Evolutionary conservation across 768 basidiomycete species (phyloP), one percentile per base, ranked within the genome.

Genomic region (Boletus rex-veris): DNA sequence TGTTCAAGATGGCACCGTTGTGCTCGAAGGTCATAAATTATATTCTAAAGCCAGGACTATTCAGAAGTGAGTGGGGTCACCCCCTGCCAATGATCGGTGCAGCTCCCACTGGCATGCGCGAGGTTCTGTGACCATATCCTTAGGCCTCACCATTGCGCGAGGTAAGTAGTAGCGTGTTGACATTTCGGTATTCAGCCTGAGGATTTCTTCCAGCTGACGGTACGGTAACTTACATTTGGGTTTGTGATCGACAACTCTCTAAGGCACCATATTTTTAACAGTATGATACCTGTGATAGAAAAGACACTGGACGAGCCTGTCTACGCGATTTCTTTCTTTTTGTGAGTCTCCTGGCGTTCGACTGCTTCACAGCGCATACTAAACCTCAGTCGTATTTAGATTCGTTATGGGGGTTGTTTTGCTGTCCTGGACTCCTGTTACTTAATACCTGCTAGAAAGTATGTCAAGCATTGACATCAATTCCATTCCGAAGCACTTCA

Each of bases 321-420:
- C n/a, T n/a, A n/a, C n/a, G n/a, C n/a, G n/a, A n/a, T n/a, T n/a
- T 53, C 4, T 53, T 42, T 48, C 8, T 53, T 16, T 8, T 53
- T 15, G 52, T 53, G 33, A 16, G 52, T 43, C 8, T 26, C 26
- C 7, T n/a, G 2, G 6, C 16, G 8, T 33, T n/a, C 3, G 18
- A 4, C 15, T 51, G 7, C 26, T 15, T 28, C 14, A 5, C 16
- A n/a, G 9, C n/a, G n/a, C 40, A 24, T 3, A 33, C 4, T 12
- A 11, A 38, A 26, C 26, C 21, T 16, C 15, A 33, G 39, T 9
- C 12, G 39, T 18, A 5, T 28, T 16, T 14, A 46, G 52, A 46
- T 53, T 16, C 52, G 52, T 30, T 31, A 45, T 30, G 38, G 5
- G 7, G 52, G 52, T 38, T 41, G 14, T 15, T 11, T 24, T 39